Base-by-base conservation (phyloP, 1,284 basidiomycete genomes). In the Ceraceosorus guamensis region DNA sequence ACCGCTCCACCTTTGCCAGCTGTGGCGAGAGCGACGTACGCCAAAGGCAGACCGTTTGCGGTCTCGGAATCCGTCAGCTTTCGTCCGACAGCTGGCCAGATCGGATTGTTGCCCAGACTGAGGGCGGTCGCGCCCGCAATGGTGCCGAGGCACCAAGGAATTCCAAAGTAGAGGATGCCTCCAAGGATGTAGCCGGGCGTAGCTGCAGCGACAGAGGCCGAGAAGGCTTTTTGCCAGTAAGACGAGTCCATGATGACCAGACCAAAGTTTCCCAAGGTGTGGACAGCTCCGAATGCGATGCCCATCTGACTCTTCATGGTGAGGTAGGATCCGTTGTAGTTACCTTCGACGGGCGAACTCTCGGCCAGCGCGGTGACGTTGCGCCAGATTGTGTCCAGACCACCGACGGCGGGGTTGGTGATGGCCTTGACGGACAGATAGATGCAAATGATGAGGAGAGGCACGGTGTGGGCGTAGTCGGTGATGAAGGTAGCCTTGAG, bases 201-300 rank as follows among this genome's bases (percentile, higher is more conserved):
- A 3, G 69, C 71, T 5, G 67, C 69, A 0, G 66, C 60, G 18
- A 63, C 53, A 49, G 70, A 60, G 1, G 67, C 69, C 1, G 57
- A 60, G 53, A 70, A 73, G 1, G 62, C 69, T 49, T 73, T 71
- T 35, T 73, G 71, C 71, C 71, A 70, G 51, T 70, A 71, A 1
- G 46, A 54, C 0, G 48, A 52, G 46, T 73, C 71, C 62, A 71
- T 63, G 5, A 67, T 57, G 6, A 73, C 71, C 1, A 73, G 60
- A 1, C 69, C 71, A 52, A 70, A 67, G 39, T 73, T 73, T 8
- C 68, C 66, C 0, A 73, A 52, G 6, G 69, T 71, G 46, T 73
- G 69, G 30, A 73, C 39, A 35, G 68, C 63, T 7, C 67, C 69
- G 39, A 73, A 73, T 44, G 67, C 62, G 14, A 71, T 56, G 3